Evolutionary conservation across 768 basidiomycete genomes (phyloP).

Genomic region (Coprinopsis strossmayeri): DNA sequence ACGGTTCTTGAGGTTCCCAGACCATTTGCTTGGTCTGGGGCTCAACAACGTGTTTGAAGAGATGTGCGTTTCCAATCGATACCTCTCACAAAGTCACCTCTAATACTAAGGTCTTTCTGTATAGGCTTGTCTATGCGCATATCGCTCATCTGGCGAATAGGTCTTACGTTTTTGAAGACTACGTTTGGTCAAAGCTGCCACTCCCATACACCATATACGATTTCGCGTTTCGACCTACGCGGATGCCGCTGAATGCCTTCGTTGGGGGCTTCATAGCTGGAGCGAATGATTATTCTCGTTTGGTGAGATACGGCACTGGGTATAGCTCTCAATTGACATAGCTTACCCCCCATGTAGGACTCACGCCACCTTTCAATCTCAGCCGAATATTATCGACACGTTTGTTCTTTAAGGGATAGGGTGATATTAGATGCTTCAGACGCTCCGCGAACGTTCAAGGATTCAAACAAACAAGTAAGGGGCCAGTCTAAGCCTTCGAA

Average conservation of each 20-base stretch:
- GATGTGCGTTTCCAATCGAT: slow-evolving; percentile 33
- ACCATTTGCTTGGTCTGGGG: slow-evolving; percentile 55
- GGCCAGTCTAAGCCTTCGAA: neutral
- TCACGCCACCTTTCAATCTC: slow-evolving; percentile 26
- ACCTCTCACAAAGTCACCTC: neutral
- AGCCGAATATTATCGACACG: slow-evolving; percentile 39
- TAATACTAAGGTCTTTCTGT: neutral
- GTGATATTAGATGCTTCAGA: slow-evolving; percentile 21
- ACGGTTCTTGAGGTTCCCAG: slow-evolving; percentile 43
- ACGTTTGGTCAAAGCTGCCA: slow-evolving; percentile 50
- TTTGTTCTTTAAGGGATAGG: slow-evolving; percentile 34
- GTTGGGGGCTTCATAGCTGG: slow-evolving; percentile 52
- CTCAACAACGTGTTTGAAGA: slow-evolving; percentile 60
- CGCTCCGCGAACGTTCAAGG: neutral
- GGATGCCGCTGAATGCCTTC: slow-evolving; percentile 54
- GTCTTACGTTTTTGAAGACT: slow-evolving; percentile 59
- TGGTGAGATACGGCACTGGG: neutral
- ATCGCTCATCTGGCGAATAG: slow-evolving; percentile 43
- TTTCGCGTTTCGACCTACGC: slow-evolving; percentile 42
- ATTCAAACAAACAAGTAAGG: neutral
- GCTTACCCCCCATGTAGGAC: neutral
- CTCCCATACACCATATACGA: slow-evolving; percentile 51
- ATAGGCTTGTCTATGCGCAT: slow-evolving; percentile 43
- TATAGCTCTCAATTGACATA: neutral
- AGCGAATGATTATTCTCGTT: slow-evolving; percentile 18